Evolutionary conservation across 2,329 filamentous ascomycete species (phyloP).

Genomic region (Arthrobotrys entomopaga): DNA sequence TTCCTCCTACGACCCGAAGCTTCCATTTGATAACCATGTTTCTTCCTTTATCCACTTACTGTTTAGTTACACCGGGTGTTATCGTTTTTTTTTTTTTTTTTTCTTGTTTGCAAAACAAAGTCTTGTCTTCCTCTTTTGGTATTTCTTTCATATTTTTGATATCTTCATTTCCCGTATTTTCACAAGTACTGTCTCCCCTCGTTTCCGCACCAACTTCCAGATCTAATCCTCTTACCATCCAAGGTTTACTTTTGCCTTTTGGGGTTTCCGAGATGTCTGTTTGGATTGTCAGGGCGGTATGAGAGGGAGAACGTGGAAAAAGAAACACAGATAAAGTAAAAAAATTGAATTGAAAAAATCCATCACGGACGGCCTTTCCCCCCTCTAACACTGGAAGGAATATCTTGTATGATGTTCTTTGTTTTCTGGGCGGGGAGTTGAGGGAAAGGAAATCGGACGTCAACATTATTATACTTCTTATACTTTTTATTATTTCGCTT

Average conservation of each 20-base stretch:
- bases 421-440: background rate
- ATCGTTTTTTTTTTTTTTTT: conserved; percentile 27
- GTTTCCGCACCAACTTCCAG: background rate
- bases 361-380: conserved; percentile 37
- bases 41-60: conserved; percentile 7
- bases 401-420: background rate
- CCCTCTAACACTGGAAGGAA: background rate
- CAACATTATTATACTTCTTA: conserved; percentile 25
- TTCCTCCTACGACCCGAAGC: conserved; percentile 16
- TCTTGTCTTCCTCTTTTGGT: conserved; percentile 22
- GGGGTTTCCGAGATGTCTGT: conserved; percentile 4
- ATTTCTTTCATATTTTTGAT: background rate
- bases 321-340: conserved; percentile 50
- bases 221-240: background rate
- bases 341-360: conserved; percentile 50
- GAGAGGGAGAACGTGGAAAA: conserved; percentile 42
- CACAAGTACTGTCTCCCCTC: background rate
- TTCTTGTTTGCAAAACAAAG: conserved; percentile 34
- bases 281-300: background rate
- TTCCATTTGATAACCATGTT: conserved; percentile 40
- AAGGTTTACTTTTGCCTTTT: background rate
- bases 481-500: background rate
- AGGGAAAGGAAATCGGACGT: conserved; percentile 29
- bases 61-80: conserved; percentile 51
- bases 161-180: background rate